phyloP scores from a whole-genome alignment of 1,139 yeast genomes.

The Kodamaea anthophila region DNA sequence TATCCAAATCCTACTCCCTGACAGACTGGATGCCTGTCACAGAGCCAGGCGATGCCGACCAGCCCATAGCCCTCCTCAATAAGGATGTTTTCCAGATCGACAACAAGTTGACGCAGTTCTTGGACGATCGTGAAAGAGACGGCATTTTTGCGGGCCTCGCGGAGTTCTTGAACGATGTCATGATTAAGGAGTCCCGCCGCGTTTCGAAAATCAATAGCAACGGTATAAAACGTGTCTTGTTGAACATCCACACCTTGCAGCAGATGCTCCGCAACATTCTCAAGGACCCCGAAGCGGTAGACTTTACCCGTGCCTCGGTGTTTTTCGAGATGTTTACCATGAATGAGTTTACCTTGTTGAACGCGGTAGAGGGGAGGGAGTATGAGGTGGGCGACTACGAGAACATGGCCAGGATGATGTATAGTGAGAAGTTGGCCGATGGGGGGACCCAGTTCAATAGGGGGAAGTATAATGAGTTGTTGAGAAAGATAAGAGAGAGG shows the following conservation, averaged over 20 bases:
- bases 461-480: slow-evolving; percentile 34
- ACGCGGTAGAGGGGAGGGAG: slow-evolving; percentile 15
- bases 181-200: slow-evolving; percentile 55
- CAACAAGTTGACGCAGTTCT: slow-evolving; percentile 28
- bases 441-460: slow-evolving; percentile 37
- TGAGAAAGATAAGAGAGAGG: slow-evolving; percentile 17
- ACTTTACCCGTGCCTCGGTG: slow-evolving; percentile 49
- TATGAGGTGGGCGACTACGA: slow-evolving; percentile 26
- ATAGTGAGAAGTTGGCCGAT: slow-evolving; percentile 43
- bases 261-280: slow-evolving; percentile 67
- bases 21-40: slow-evolving; percentile 40
- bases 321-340: slow-evolving; percentile 54
- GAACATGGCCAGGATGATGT: slow-evolving; percentile 40
- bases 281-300: slow-evolving; percentile 50
- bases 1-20: slow-evolving; percentile 41
- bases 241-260: slow-evolving; percentile 68
- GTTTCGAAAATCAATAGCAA: slow-evolving; percentile 52
- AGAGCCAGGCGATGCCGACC: slow-evolving; percentile 62
- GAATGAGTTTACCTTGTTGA: slow-evolving; percentile 32
- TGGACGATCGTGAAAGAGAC: slow-evolving; percentile 25
- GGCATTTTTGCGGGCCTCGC: slow-evolving; percentile 49
- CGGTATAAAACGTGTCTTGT: slow-evolving; percentile 62
- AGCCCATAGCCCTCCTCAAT: slow-evolving; percentile 53
- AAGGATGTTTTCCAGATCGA: slow-evolving; percentile 50
- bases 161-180: slow-evolving; percentile 47